Evolutionary conservation across 495 filamentous ascomycete species (phyloP).

Genomic region (Trichoderma asperelloides): DNA sequence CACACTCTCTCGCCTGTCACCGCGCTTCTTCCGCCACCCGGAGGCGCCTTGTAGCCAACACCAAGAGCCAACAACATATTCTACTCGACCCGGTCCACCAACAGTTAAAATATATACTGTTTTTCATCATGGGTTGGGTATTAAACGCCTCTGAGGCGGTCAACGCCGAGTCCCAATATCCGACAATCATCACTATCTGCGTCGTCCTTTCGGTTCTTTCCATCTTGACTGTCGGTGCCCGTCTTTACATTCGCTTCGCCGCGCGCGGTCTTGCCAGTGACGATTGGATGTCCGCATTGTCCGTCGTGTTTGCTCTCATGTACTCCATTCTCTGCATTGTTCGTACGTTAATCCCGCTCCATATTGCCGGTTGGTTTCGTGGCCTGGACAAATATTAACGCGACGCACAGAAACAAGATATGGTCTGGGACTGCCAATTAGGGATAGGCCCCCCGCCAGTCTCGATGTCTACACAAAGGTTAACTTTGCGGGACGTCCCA

Average conservation of each 20-base stretch:
- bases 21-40: constrained; percentile 3
- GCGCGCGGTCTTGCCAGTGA: constrained; percentile 22
- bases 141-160: constrained; percentile 19
- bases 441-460: constrained; percentile 29
- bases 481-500: constrained; percentile 50
- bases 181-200: constrained; percentile 20
- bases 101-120: background rate
- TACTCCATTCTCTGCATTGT: constrained; percentile 42
- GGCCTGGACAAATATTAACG: background rate
- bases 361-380: no score
- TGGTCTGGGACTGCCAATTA: constrained; percentile 40
- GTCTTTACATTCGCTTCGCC: constrained; percentile 19
- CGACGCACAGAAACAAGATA: constrained; percentile 37
- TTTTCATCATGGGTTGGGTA: constrained; percentile 22
- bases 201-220: constrained; percentile 17
- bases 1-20: background rate
- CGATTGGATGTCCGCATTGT: constrained; percentile 21
- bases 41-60: background rate
- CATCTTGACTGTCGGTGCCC: constrained; percentile 13
- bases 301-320: constrained; percentile 35
- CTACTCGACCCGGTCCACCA: background rate
- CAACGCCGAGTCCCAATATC: constrained; percentile 20
- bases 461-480: constrained; percentile 35
- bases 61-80: background rate
- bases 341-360: constrained; percentile 26